Conservation (phyloP, 257 asterid genomes). For the Avicennia marina region DNA sequence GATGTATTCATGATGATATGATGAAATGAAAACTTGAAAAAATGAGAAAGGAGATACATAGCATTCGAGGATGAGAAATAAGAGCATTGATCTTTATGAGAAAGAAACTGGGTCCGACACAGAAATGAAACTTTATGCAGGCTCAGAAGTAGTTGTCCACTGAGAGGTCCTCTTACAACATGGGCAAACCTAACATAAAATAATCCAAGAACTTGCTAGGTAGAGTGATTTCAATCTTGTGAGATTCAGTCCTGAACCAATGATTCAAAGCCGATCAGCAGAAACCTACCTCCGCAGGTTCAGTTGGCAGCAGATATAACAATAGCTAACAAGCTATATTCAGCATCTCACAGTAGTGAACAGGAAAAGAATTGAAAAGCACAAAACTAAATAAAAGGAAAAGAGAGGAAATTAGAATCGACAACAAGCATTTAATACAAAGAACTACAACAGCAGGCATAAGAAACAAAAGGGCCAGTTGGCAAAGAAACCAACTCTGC, state of each 20-base stretch:
- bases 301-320: neutral
- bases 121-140: neutral
- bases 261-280: neutral
- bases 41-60: neutral
- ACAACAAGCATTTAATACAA: slow-evolving; percentile 1
- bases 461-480: slow-evolving; percentile 8
- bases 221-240: neutral
- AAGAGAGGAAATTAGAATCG: neutral
- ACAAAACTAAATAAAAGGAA: neutral
- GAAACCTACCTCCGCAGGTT: neutral
- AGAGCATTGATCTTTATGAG: neutral
- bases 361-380: neutral
- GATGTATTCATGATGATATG: neutral
- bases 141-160: neutral
- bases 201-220: neutral
- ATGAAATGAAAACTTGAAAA: neutral
- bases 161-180: neutral
- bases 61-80: neutral
- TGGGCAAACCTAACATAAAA: neutral
- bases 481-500: slow-evolving; percentile 17
- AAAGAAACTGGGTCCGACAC: neutral
- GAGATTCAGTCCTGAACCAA: neutral
- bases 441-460: slow-evolving; percentile 6
- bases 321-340: neutral
- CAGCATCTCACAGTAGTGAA: neutral